phyloP scores from a whole-genome alignment of 495 filamentous ascomycete genomes.

The Collariella sp. region DNA sequence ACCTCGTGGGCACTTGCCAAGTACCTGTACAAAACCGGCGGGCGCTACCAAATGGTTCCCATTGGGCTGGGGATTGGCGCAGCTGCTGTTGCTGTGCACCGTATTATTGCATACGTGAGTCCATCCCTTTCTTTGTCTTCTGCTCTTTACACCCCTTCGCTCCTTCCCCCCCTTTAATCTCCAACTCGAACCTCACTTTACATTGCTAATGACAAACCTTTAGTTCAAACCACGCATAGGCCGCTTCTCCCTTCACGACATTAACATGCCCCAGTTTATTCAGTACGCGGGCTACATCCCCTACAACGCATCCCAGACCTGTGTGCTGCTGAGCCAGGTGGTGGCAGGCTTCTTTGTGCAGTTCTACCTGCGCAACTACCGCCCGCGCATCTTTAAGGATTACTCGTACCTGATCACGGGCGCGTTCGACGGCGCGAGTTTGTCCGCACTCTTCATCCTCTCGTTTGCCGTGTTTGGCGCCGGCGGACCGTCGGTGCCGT shows the following conservation, averaged over 20 bases:
- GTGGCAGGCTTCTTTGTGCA: slow-evolving; percentile 41
- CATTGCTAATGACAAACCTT: too few relatives aligned
- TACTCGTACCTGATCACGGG: slow-evolving; percentile 50
- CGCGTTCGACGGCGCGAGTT: slow-evolving; percentile 48
- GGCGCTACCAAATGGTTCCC: slow-evolving; percentile 37
- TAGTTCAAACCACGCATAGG: slow-evolving; percentile 37
- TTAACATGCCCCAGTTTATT: slow-evolving; percentile 38
- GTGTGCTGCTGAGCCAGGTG: slow-evolving; percentile 22
- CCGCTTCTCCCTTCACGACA: slow-evolving; percentile 27
- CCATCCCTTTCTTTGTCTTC: too few relatives aligned
- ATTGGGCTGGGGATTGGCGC: slow-evolving; percentile 39
- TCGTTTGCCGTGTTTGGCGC: slow-evolving; percentile 53
- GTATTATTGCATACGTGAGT: slow-evolving; percentile 32
- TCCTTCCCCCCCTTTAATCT: background rate
- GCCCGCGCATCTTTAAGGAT: slow-evolving; percentile 45
- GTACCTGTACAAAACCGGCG: slow-evolving; percentile 29
- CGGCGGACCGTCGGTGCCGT: slow-evolving; percentile 26
- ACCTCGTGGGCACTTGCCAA: slow-evolving; percentile 37
- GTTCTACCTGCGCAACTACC: slow-evolving; percentile 44
- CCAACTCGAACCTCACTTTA: slow-evolving; percentile 30
- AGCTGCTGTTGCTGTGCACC: slow-evolving; percentile 33
- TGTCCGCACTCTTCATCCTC: slow-evolving; percentile 46
- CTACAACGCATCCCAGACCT: slow-evolving; percentile 39
- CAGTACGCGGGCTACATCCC: slow-evolving; percentile 40
- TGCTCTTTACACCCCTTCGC: too few relatives aligned